Base-by-base conservation (phyloP, 2,329 filamentous ascomycete genomes). In the Penicillium sp. region DNA sequence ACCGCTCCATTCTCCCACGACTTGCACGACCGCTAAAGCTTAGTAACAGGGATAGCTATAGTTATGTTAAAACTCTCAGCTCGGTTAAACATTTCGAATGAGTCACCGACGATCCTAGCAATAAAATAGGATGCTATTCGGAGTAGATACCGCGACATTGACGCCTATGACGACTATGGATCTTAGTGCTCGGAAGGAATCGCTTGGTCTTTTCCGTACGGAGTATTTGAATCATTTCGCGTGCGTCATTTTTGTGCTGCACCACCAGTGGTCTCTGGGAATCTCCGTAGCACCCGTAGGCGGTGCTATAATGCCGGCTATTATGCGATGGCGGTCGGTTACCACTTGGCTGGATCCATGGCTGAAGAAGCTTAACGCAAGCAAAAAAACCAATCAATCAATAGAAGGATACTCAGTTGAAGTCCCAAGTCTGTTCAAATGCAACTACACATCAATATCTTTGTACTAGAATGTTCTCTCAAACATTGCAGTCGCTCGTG, bases 21-120 rank as follows among this genome's bases (percentile, higher is more conserved):
- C 50, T 53, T 30, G 53, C 9, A 41, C 41, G 53, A 45, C 44
- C 35, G 21, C 19, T 48, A 29, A 21, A 21, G 21, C 21, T 21
- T 2, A 55, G 54, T 41, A 21, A 56, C 54, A 41, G 19, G 30
- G 45, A 41, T 56, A 56, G 54, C 54, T 56, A 44, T 56, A n/a
- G n/a, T n/a, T n/a, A 44, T 29, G 45, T 19, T 26, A 49, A 38
- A 48, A 48, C 35, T 3, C n/a, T 38, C 29, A 47, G 29, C 45
- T 56, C 45, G 45, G 45, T 56, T 48, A 56, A 47, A 46, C 26
- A 5, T 26, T 26, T 26, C 2, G 26, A 26, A 9, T 29, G n/a
- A 46, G 15, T 23, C 23, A 21, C 45, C 45, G 31, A 53, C 19
- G 50, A 53, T 53, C 50, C 19, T 31, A 44, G 50, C 31, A 48